These are phyloP conservation scores for Bisporella sp. DNA, from an alignment of 2,329 filamentous ascomycete species.

Conservation along the genomic window DNA sequence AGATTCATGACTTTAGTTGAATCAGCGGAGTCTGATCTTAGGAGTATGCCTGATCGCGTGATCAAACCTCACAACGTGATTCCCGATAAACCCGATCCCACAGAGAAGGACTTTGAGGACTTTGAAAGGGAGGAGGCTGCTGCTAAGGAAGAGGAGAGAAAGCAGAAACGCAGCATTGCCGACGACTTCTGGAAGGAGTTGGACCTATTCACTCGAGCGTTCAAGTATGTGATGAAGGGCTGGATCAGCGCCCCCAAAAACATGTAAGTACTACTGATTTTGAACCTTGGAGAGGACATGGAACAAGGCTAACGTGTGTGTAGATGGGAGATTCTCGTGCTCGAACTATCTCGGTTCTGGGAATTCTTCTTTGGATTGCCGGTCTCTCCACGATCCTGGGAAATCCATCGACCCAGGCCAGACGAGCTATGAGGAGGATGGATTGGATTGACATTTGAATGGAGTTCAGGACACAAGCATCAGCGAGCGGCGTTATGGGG, in stretches of 20 bases:
- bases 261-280: conserved; percentile 49
- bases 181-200: conserved; percentile 61
- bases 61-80: conserved; percentile 37
- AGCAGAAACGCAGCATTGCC: conserved; percentile 33
- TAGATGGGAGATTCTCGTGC: conserved; percentile 43
- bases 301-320: conserved; percentile 9
- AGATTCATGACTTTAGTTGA: conserved; percentile 41
- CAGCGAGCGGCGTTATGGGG: neutral
- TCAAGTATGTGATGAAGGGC: conserved; percentile 58
- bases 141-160: conserved; percentile 18
- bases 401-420: conserved; percentile 22
- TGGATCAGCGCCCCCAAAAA: conserved; percentile 65
- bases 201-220: conserved; percentile 51
- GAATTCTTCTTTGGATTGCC: conserved; percentile 58
- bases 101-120: conserved; percentile 36
- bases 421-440: conserved; percentile 32
- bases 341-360: conserved; percentile 49
- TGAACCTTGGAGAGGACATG: neutral
- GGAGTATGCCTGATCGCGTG: conserved; percentile 19
- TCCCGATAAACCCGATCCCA: conserved; percentile 26
- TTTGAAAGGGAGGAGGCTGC: conserved; percentile 19
- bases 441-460: neutral
- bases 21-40: conserved; percentile 21
- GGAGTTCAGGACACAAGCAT: neutral
- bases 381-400: conserved; percentile 49